Evolutionary conservation across 345 rosid species (phyloP), one percentile per base, ranked within the genome.

Genomic region (Eucalyptus decipiens): DNA sequence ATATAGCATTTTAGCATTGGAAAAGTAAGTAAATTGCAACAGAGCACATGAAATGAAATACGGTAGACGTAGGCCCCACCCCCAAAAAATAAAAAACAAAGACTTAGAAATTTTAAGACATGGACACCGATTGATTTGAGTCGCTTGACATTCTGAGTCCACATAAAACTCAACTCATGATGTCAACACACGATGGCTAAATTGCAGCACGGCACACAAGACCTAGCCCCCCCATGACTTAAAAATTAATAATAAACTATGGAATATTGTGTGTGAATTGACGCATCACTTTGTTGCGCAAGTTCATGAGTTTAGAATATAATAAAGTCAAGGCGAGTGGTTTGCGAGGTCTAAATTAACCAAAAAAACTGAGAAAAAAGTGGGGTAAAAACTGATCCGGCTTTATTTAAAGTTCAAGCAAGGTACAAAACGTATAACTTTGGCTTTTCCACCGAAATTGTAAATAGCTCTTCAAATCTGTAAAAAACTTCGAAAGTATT

Each of bases 91-190:
- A 50, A 51, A 18, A 50, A 50, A 5, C 52, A 50, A 51, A 51
- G 54, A 1, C 54, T 51, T 51, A 3, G 23, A 51, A 51, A 51
- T 51, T 51, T 18, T 51, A 18, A 51, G 54, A 51, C 23, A 18
- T 18, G 54, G 54, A 51, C 4, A 17, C 8, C 1, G 23, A 18
- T 32, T 16, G 80, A 67, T 32, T 37, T 18, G 40, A 51, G 76
- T 9, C 11, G 0, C 40, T 32, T 7, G 8, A 32, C 40, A 15
- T 7, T n/a, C 1, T 0, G 21, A 67, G n/a, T 4, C 18, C 34
- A 30, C 9, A 8, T 51, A 51, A 18, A 51, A 51, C 54, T 50
- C 52, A 50, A 50, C 52, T 49, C 17, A 49, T 49, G 50, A 49
- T 49, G 50, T 49, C 50, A 15, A 49, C 51, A 49, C 51, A 49